These are phyloP conservation scores for Diaporthe helianthi DNA, from an alignment of 2,329 filamentous ascomycete species.

Conservation along the genomic window DNA sequence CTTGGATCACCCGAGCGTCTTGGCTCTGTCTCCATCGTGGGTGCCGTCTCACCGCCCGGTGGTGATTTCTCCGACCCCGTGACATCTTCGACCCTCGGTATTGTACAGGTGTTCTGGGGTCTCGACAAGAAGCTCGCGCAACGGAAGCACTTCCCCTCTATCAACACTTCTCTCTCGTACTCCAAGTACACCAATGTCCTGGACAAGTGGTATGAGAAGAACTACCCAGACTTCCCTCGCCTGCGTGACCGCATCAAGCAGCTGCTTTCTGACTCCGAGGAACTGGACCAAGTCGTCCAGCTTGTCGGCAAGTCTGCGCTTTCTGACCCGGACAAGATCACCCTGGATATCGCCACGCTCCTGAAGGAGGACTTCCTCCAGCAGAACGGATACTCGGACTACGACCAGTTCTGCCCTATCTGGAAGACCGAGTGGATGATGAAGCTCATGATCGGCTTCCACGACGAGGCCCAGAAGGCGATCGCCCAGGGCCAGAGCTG, in stretches of 20 bases:
- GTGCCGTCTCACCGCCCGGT: constrained; percentile 94
- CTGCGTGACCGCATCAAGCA: constrained; percentile 93
- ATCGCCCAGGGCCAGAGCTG: constrained; percentile 90
- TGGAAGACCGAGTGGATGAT: constrained; percentile 99
- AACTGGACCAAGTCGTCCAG: constrained; percentile 98
- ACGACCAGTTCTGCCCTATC: constrained; percentile 98
- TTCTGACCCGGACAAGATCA: constrained; percentile 98
- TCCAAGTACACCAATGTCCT: constrained; percentile 92
- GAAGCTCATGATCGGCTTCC: constrained; percentile 98
- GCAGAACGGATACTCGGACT: constrained; percentile 98
- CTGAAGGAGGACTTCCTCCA: constrained; percentile 99
- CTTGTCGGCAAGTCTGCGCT: constrained; percentile 96
- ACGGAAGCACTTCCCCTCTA: constrained; percentile 98
- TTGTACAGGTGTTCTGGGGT: constrained; percentile 99
- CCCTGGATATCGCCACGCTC: constrained; percentile 86
- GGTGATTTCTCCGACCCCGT: constrained; percentile 99
- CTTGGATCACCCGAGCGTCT: constrained; percentile 88
- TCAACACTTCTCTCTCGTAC: constrained; percentile 95
- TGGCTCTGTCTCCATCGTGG: constrained; percentile 96
- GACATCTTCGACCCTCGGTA: constrained; percentile 90
- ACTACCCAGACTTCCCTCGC: constrained; percentile 91
- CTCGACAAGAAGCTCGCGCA: constrained; percentile 99
- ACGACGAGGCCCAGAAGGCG: constrained; percentile 96
- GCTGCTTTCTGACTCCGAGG: constrained; percentile 92
- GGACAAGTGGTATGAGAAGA: constrained; percentile 93